Evolutionary conservation across 805 yeast genomes (phyloP).

Genomic region (Starmera amethionina): DNA sequence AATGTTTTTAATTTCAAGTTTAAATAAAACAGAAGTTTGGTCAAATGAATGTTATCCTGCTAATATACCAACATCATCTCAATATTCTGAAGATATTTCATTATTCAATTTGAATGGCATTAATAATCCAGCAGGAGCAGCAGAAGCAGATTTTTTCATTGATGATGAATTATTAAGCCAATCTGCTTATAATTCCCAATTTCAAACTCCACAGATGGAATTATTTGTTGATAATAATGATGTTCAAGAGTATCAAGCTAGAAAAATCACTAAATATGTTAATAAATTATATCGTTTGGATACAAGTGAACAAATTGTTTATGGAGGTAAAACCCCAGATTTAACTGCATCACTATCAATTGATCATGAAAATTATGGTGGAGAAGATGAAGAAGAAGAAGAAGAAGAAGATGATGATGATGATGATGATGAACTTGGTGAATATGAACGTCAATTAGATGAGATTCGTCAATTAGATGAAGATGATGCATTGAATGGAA

Average conservation of each 20-base stretch:
- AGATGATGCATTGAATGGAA: no score
- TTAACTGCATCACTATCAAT: constrained; percentile 22
- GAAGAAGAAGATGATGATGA: constrained; percentile 18
- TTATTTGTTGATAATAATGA: constrained; percentile 33
- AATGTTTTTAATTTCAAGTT: constrained; percentile 19
- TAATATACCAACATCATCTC: constrained; percentile 20
- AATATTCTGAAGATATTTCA: neutral
- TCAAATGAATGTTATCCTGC: constrained; percentile 43
- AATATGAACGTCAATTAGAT: constrained; percentile 3
- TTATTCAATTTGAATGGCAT: neutral
- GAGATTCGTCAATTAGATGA: no score
- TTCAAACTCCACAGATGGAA: constrained; percentile 4
- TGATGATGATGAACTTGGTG: constrained; percentile 10
- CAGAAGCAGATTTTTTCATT: no score
- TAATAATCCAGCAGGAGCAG: neutral
- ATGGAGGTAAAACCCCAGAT: neutral
- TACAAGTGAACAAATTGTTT: constrained; percentile 4
- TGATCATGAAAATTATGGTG: constrained; percentile 57
- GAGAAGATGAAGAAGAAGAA: constrained; percentile 13
- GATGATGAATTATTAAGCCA: no score
- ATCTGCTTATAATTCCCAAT: neutral
- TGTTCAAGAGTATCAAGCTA: constrained; percentile 42
- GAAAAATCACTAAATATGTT: constrained; percentile 37
- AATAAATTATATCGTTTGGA: constrained; percentile 27
- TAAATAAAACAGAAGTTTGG: constrained; percentile 15